phyloP scores from a whole-genome alignment of 2,329 filamentous ascomycete genomes.

The Blastomyces parvus region DNA sequence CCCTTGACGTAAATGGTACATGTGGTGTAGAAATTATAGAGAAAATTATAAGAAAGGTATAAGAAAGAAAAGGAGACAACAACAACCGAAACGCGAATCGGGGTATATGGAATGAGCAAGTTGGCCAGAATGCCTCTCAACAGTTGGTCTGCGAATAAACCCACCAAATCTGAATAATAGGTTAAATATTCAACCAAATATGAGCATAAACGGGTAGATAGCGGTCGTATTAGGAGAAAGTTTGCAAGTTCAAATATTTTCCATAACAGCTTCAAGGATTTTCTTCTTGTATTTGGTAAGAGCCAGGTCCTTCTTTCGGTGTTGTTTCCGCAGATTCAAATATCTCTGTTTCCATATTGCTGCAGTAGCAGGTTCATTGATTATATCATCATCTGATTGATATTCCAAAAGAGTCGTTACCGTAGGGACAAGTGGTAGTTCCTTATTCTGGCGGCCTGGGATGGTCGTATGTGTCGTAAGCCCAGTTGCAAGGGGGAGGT shows the following conservation, averaged over 20 bases:
- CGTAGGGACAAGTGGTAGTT: background rate
- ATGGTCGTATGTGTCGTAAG: slow-evolving; percentile 5
- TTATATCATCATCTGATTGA: slow-evolving; percentile 22
- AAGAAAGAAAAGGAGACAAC: background rate
- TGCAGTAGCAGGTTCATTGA: slow-evolving; percentile 23
- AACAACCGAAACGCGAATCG: background rate
- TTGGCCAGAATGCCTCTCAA: background rate
- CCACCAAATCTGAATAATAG: background rate
- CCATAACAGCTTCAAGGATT: slow-evolving; percentile 37
- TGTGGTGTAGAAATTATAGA: too few relatives aligned
- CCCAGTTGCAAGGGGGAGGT: slow-evolving; percentile 7
- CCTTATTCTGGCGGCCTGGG: background rate
- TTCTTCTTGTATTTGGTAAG: slow-evolving; percentile 34
- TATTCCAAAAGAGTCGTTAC: slow-evolving; percentile 13
- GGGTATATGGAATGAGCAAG: background rate
- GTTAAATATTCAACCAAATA: background rate
- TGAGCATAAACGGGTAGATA: background rate
- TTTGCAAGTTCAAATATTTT: slow-evolving; percentile 23
- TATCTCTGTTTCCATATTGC: slow-evolving; percentile 35
- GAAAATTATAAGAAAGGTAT: too few relatives aligned
- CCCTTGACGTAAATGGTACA: too few relatives aligned
- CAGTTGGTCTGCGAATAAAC: background rate
- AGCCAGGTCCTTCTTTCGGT: slow-evolving; percentile 31
- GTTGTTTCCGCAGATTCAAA: slow-evolving; percentile 29
- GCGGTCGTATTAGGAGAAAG: too few relatives aligned